Evolutionary conservation across 495 filamentous ascomycete species (phyloP).

Genomic region (Opeltia flavorubescens): DNA sequence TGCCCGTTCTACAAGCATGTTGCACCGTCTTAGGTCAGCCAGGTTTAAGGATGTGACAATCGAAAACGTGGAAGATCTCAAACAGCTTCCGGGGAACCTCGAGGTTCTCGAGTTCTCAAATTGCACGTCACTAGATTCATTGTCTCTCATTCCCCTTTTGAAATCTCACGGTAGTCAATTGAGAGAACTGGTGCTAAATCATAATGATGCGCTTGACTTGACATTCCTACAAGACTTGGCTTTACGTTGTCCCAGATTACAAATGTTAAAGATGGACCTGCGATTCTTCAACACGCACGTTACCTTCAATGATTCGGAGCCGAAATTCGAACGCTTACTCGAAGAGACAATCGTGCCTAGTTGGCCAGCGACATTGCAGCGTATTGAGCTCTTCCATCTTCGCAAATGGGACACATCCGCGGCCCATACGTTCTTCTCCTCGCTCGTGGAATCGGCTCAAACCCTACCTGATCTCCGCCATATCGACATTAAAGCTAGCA

Average conservation of each 20-base stretch:
- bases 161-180: constrained; percentile 45
- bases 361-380: constrained; percentile 58
- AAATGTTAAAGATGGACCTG: constrained; percentile 57
- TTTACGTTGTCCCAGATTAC: constrained; percentile 49
- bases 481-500: constrained; percentile 54
- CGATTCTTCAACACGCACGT: constrained; percentile 43
- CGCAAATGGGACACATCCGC: constrained; percentile 50
- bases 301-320: constrained; percentile 52
- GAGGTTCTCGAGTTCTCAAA: constrained; percentile 55
- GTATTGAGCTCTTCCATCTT: constrained; percentile 59
- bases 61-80: constrained; percentile 44
- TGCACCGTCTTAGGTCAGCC: constrained; percentile 48
- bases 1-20: constrained; percentile 37
- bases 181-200: constrained; percentile 49
- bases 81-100: constrained; percentile 47
- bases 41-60: constrained; percentile 53
- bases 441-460: constrained; percentile 53
- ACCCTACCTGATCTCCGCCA: constrained; percentile 47
- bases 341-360: constrained; percentile 43
- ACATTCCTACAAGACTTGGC: constrained; percentile 51
- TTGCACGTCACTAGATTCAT: constrained; percentile 51
- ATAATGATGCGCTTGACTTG: constrained; percentile 64
- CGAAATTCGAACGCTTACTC: constrained; percentile 53
- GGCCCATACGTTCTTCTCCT: constrained; percentile 62
- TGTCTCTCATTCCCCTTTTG: constrained; percentile 45